phyloP scores from a whole-genome alignment of 306 rosid genomes.

The Quercus suber region DNA sequence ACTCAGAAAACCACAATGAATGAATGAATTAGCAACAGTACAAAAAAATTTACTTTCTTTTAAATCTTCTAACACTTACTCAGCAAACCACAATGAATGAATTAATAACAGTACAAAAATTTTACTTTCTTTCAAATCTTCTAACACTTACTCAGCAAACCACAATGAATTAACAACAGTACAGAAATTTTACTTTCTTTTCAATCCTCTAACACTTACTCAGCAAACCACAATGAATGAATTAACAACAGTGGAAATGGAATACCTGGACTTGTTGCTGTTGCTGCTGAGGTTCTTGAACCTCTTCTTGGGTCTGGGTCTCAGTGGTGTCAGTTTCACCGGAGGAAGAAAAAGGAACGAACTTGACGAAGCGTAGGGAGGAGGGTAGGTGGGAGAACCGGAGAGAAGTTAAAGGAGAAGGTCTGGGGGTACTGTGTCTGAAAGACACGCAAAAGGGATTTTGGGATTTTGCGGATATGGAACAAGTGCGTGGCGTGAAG shows the following conservation, averaged over 20 bases:
- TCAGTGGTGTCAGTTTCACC: conserved; percentile 47
- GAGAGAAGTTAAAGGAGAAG: conserved; percentile 27
- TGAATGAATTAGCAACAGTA: not conserved
- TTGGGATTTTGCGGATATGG: conserved; percentile 7
- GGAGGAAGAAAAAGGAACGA: conserved; percentile 43
- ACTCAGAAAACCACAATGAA: not conserved
- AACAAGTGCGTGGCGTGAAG: conserved; percentile 8
- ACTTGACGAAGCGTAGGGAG: conserved; percentile 38
- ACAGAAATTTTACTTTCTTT: no score
- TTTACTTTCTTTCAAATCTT: no score
- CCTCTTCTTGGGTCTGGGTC: conserved; percentile 39
- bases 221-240: not conserved
- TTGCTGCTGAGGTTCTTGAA: conserved; percentile 33
- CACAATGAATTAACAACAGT: not conserved
- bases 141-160: not conserved
- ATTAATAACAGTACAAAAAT: not conserved
- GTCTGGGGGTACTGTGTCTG: conserved; percentile 8
- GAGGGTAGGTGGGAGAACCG: conserved; percentile 29
- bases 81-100: not conserved
- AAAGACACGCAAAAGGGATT: conserved; percentile 30
- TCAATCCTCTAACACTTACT: not conserved
- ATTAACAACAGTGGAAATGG: not conserved
- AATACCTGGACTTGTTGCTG: conserved; percentile 19
- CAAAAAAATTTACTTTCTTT: no score
- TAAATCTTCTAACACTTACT: not conserved